Evolutionary conservation across 176 grass and related monocot genomes (phyloP).

Genomic region (barley (Hordeum vulgare)): MorexV3_pseudomolecules_assembly NC_058518.1:376982221-376982720

Average conservation of each 20-base stretch:
- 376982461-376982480: constrained; percentile 89
- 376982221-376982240: no score
- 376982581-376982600: background rate
- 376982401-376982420: no score
- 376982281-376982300: no score
- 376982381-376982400: no score
- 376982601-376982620: background rate
- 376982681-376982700: background rate
- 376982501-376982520: constrained; percentile 75
- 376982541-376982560: background rate
- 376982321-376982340: no score
- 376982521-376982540: constrained; percentile 29
- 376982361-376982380: no score
- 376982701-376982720: background rate
- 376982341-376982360: no score
- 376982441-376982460: constrained; percentile 85
- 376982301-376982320: no score
- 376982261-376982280: no score
- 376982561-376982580: background rate
- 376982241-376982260: no score
- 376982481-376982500: constrained; percentile 88
- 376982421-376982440: constrained; percentile 29
- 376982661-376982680: no score
- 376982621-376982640: background rate
- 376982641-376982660: background rate